These are phyloP conservation scores for Chlamydomonas asymmetrica DNA, from an alignment of 139 green algal genomes.

Conservation along the genomic window DNA sequence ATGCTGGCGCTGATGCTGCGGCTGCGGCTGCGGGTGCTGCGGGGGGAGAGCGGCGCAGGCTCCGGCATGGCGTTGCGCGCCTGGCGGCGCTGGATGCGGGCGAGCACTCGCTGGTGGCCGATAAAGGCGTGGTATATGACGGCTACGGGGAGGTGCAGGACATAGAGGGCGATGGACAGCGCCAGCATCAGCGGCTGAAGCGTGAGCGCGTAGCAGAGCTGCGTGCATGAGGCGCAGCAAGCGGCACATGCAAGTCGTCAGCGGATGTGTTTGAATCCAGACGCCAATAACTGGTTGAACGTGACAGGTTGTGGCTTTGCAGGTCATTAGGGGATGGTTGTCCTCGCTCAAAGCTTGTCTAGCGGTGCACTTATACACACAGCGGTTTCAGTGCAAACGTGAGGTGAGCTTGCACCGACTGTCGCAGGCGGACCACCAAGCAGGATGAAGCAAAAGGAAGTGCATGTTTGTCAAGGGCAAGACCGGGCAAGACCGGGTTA, in stretches of 20 bases:
- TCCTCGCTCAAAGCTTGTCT: no score
- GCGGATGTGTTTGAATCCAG: background rate
- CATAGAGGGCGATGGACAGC: background rate
- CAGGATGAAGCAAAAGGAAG: no score
- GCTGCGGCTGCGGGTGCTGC: background rate
- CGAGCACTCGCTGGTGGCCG: background rate
- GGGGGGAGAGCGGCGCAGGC: background rate
- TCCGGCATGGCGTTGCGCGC: background rate
- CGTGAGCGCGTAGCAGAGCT: conserved; percentile 2
- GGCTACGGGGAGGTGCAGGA: background rate
- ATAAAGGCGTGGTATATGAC: background rate
- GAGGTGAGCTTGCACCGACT: no score
- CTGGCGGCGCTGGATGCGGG: background rate
- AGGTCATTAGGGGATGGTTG: background rate
- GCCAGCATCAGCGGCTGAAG: conserved; percentile 7
- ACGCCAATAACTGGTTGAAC: no score
- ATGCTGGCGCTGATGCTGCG: background rate
- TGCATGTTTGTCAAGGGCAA: background rate
- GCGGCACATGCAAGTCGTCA: background rate
- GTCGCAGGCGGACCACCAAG: no score
- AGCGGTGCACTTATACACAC: no score
- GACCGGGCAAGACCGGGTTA: background rate
- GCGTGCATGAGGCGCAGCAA: background rate
- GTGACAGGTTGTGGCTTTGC: no score
- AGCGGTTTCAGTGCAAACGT: no score